Conservation (phyloP, 768 basidiomycete genomes). For the Termitomyces sp. region DNA sequence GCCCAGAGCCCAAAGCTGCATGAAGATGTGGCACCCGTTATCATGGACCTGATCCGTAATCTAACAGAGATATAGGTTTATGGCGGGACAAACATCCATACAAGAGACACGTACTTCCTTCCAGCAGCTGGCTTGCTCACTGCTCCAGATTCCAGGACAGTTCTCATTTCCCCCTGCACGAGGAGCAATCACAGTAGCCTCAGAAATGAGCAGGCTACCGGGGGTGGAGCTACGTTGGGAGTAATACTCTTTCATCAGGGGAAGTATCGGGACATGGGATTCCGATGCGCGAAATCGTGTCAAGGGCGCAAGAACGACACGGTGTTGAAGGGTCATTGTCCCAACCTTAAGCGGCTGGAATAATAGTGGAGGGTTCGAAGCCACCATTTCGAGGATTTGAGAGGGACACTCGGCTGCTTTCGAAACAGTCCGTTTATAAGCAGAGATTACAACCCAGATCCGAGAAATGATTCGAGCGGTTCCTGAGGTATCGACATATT, state of each 20-base stretch:
- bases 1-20: slow-evolving; percentile 57
- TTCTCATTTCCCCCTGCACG: slow-evolving; percentile 38
- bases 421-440: not conserved
- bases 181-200: slow-evolving; percentile 43
- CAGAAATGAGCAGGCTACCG: slow-evolving; percentile 49
- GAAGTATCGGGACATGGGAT: slow-evolving; percentile 26
- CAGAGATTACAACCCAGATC: not conserved
- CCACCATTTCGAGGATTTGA: not conserved
- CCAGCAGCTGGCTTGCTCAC: slow-evolving; percentile 21
- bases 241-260: slow-evolving; percentile 40
- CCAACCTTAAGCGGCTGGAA: slow-evolving; percentile 5
- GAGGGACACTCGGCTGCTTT: not conserved
- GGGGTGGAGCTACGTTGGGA: slow-evolving; percentile 36
- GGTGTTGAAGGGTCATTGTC: not conserved
- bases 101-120: not conserved
- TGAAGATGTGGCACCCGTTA: slow-evolving; percentile 39
- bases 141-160: slow-evolving; percentile 54
- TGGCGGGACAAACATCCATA: not conserved
- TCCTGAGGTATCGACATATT: too few relatives aligned
- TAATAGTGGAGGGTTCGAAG: not conserved
- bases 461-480: too few relatives aligned
- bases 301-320: slow-evolving; percentile 7
- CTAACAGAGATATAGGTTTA: not conserved
- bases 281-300: slow-evolving; percentile 4
- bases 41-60: slow-evolving; percentile 43